A percentile compares a stretch with the other conserved stretches of the same genome.
phyloP scores from a whole-genome alignment of 2,329 filamentous ascomycete genomes.

The Nigrograna mackinnonii region DNA sequence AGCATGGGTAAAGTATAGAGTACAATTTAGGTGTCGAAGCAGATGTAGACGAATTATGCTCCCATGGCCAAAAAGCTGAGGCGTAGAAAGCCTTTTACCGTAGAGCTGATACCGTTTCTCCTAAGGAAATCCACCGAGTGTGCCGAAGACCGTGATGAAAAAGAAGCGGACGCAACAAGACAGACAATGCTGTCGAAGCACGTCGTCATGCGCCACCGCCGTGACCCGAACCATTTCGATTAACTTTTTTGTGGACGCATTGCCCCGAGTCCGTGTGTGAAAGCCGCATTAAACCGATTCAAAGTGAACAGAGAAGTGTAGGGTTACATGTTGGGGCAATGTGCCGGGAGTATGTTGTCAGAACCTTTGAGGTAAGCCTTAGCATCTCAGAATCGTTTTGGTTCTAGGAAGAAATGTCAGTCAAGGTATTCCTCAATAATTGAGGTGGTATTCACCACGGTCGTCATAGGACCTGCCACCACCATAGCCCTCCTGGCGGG shows the following conservation, averaged over 20 bases:
- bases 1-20: constrained; percentile 45
- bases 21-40: constrained; percentile 47
- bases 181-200: constrained; percentile 34
- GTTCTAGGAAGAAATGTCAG: constrained; percentile 41
- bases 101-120: constrained; percentile 42
- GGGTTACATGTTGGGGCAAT: constrained; percentile 33
- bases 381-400: constrained; percentile 37
- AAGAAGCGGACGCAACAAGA: constrained; percentile 32
- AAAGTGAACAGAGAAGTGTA: constrained; percentile 35
- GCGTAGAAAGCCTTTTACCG: constrained; percentile 42
- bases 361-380: constrained; percentile 21
- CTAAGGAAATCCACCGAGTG: constrained; percentile 46
- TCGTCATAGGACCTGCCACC: constrained; percentile 43
- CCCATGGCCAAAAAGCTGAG: constrained; percentile 34
- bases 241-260: constrained; percentile 43
- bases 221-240: constrained; percentile 36
- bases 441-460: constrained; percentile 48
- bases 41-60: constrained; percentile 41
- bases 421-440: constrained; percentile 41
- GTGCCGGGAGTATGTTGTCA: constrained; percentile 23
- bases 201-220: constrained; percentile 33
- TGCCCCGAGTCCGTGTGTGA: constrained; percentile 31
- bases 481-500: constrained; percentile 40
- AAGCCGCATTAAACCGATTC: constrained; percentile 43
- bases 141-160: constrained; percentile 40